Conservation (phyloP, 75 land plant genomes). For the Adiantum capillusveneris region DNA sequence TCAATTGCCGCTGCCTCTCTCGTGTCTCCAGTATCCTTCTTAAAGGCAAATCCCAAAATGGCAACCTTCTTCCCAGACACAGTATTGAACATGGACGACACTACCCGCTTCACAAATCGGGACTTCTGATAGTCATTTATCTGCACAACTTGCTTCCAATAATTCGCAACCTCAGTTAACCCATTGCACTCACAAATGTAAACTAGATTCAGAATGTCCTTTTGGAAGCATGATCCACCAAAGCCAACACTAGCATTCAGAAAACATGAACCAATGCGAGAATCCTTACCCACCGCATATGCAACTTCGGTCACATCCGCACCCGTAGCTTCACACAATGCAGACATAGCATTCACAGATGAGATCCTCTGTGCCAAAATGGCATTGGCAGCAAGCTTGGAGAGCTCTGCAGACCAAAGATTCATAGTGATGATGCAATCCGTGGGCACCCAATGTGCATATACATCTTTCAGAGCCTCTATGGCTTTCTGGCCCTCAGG, state of each 20-base stretch:
- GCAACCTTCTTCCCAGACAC: constrained; percentile 86
- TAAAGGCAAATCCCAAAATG: constrained; percentile 78
- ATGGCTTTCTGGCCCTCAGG: constrained; percentile 34
- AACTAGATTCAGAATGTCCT: constrained; percentile 71
- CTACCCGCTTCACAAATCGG: too few relatives aligned
- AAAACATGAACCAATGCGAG: constrained; percentile 72
- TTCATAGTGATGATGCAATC: constrained; percentile 33
- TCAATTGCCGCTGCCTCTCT: constrained; percentile 30
- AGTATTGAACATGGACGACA: too few relatives aligned
- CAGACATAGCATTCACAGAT: constrained; percentile 35
- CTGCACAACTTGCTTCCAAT: too few relatives aligned
- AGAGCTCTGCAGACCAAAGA: constrained; percentile 35
- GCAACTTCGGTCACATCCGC: constrained; percentile 43
- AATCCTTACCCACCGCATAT: too few relatives aligned
- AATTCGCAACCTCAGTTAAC: constrained; percentile 72
- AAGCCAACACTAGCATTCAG: constrained; percentile 82
- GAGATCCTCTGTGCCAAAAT: too few relatives aligned
- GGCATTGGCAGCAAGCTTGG: constrained; percentile 71
- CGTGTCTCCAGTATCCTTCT: too few relatives aligned
- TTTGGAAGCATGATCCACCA: too few relatives aligned
- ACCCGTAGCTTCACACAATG: constrained; percentile 35
- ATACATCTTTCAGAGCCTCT: constrained; percentile 23
- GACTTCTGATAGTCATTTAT: too few relatives aligned
- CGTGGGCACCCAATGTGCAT: constrained; percentile 34
- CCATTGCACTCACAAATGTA: constrained; percentile 97